Base-by-base conservation (phyloP, 202 grass and related monocot species). In the Brachypodium distachyon region DNA sequence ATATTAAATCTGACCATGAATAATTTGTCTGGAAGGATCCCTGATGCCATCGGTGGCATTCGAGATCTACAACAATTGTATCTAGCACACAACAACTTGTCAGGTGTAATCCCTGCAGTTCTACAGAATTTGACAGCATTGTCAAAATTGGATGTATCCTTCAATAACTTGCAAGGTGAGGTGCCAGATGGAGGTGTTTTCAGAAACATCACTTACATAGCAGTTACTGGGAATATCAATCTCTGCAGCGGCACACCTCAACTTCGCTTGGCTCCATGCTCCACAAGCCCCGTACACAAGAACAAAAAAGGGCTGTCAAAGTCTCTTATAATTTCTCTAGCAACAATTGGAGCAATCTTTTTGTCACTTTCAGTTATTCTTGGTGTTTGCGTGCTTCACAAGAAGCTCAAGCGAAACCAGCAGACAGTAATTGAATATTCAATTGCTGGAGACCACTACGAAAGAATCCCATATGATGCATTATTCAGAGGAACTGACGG, bases 41-140 rank as follows among this genome's bases (percentile, higher is more conserved):
- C 59, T 38, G 59, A 62, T 37, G 18, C 59, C 18, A 31, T 62
- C 12, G 59, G 59, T 21, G 4, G 10, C 6, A 21, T 62, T 62
- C 9, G 1, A 62, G 34, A 9, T 53, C 53, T 83, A 42, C 81
- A 83, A 31, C 12, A 68, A 9, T 1, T 83, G 41, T 76, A 69
- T 39, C 39, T 69, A 50, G 61, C 61, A 29, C 72, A 83, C 4
- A 83, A 83, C 42, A 61, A 83, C 41, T 22, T 77, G 17, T 61
- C 72, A 51, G 57, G 59, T 3, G 36, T 6, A 37, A 62, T 62
- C 31, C 59, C 59, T 3, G 3, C 33, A 62, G 59, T 62, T 38
- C 18, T 62, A 62, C 33, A 62, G 32, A 62, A 62, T 62, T 62
- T 62, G 59, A 62, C 17, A 38, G 1, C 59, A 62, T 6, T 62